Evolutionary conservation across 257 asterid genomes (phyloP).

Genomic region (Misopates orontium): DNA sequence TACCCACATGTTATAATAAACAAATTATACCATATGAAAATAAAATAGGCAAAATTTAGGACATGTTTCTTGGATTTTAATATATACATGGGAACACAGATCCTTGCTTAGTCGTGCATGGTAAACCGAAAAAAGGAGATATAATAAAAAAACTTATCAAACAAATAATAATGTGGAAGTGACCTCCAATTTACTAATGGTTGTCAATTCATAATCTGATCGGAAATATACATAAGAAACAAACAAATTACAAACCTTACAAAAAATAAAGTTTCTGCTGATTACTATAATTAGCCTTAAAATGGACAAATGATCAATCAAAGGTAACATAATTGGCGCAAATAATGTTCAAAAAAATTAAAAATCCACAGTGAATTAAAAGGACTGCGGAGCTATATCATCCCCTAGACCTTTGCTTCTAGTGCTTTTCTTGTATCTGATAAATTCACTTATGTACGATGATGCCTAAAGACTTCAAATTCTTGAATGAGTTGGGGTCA

Average conservation of each 20-base stretch:
- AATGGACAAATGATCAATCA: slow-evolving; percentile 16
- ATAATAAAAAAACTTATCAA: too few relatives aligned
- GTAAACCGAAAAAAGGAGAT: too few relatives aligned
- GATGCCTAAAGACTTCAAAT: slow-evolving; percentile 7
- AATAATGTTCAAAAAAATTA: slow-evolving; percentile 12
- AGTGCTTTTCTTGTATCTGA: slow-evolving; percentile 6
- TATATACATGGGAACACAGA: too few relatives aligned
- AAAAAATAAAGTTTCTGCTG: slow-evolving; percentile 6
- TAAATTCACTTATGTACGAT: slow-evolving; percentile 26
- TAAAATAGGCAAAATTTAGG: too few relatives aligned
- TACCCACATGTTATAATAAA: too few relatives aligned
- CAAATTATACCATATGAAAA: too few relatives aligned
- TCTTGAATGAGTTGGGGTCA: slow-evolving; percentile 30
- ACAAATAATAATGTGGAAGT: too few relatives aligned
- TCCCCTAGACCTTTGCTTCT: slow-evolving; percentile 23
- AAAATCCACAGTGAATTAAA: slow-evolving; percentile 22
- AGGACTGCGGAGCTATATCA: slow-evolving; percentile 13
- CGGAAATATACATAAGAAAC: background rate
- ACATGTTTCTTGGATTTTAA: too few relatives aligned
- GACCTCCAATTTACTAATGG: background rate
- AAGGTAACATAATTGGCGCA: background rate
- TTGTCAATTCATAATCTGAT: background rate
- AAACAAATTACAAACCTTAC: background rate
- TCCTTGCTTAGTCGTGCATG: too few relatives aligned
- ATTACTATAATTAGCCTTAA: slow-evolving; percentile 9